Evolutionary conservation across 495 filamentous ascomycete species (phyloP).

Genomic region (Usnea hakonensis): DNA sequence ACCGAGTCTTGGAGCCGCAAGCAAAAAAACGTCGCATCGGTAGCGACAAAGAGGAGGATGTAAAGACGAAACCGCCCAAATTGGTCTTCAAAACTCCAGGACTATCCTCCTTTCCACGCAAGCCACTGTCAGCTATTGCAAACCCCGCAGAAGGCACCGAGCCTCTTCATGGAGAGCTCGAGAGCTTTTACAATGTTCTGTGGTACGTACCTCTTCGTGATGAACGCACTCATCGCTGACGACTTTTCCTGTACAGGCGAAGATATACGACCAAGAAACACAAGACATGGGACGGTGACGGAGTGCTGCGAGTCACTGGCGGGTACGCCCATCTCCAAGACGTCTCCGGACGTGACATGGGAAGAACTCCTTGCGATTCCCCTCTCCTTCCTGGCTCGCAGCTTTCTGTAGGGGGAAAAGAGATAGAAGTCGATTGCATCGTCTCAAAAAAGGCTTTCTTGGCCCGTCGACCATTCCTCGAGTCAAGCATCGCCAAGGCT

Average conservation of each 20-base stretch:
- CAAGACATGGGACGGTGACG: constrained; percentile 86
- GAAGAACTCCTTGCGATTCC: constrained; percentile 46
- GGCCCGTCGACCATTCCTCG: constrained; percentile 47
- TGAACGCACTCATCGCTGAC: neutral
- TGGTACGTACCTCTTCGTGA: constrained; percentile 38
- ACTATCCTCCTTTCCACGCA: constrained; percentile 26
- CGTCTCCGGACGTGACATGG: constrained; percentile 60
- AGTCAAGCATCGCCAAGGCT: constrained; percentile 18
- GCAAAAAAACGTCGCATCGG: constrained; percentile 14
- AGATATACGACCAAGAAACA: constrained; percentile 73
- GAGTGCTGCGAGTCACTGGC: constrained; percentile 49
- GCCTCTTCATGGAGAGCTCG: constrained; percentile 17
- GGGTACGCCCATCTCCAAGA: constrained; percentile 59
- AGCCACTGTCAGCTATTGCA: constrained; percentile 36
- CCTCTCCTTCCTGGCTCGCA: constrained; percentile 54
- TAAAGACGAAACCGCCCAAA: constrained; percentile 2
- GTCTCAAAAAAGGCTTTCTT: constrained; percentile 58
- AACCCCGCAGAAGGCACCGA: constrained; percentile 26
- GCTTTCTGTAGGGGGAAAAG: constrained; percentile 62
- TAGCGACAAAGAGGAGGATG: neutral
- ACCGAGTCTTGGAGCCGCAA: constrained; percentile 4
- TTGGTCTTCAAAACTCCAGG: constrained; percentile 20
- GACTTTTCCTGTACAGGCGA: constrained; percentile 41
- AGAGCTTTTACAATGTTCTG: constrained; percentile 58
- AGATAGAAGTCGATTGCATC: constrained; percentile 62